Evolutionary conservation across 495 filamentous ascomycete species (phyloP).

Genomic region (Neurospora hispaniola): DNA sequence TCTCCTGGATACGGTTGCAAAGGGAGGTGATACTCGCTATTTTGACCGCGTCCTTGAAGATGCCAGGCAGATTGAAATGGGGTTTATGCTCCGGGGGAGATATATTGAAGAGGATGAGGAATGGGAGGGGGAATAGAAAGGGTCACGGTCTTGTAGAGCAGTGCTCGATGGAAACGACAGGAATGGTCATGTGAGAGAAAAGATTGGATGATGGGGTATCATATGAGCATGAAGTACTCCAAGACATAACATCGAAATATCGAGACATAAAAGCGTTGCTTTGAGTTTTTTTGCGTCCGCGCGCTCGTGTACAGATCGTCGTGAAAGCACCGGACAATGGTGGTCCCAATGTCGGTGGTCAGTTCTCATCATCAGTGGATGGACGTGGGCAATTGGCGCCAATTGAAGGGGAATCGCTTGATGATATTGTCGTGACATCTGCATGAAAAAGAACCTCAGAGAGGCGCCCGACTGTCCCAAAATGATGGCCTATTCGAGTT

Average conservation of each 20-base stretch:
- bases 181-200: neutral
- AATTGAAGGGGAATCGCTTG: neutral
- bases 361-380: neutral
- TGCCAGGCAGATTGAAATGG: neutral
- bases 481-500: neutral
- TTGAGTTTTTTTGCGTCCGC: neutral
- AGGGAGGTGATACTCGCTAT: neutral
- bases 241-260: neutral
- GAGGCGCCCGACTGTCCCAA: neutral
- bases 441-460: neutral
- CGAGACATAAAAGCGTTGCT: neutral
- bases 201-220: neutral
- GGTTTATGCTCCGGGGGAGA: too few species aligned
- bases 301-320: neutral
- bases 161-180: neutral
- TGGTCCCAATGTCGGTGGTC: neutral
- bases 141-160: neutral
- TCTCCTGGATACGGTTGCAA: neutral
- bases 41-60: neutral
- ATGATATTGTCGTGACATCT: too few species aligned
- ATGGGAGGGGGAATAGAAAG: neutral
- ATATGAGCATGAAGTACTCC: neutral
- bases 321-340: neutral
- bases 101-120: neutral
- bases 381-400: neutral